Evolutionary conservation across 1,284 basidiomycete species (phyloP).

Genomic region (Fereydounia khargensis): DNA sequence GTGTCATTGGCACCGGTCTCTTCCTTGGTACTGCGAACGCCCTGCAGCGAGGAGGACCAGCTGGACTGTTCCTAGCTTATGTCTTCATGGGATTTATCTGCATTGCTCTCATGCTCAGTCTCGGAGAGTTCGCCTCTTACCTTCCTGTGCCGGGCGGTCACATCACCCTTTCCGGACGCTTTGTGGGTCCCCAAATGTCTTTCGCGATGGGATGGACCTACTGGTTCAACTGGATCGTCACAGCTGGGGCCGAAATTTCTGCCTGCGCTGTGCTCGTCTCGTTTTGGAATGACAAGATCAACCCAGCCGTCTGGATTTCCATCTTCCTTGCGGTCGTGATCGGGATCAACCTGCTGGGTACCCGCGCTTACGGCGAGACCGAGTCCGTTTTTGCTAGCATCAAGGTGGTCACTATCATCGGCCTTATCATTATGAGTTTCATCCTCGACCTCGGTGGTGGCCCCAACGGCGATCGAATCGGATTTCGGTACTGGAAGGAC

Average conservation of each 20-base stretch:
- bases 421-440: constrained; percentile 41
- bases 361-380: constrained; percentile 69
- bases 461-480: constrained; percentile 30
- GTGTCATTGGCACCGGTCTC: constrained; percentile 20
- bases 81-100: constrained; percentile 30
- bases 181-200: constrained; percentile 73
- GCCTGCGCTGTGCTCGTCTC: constrained; percentile 34
- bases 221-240: constrained; percentile 43
- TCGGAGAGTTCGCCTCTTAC: constrained; percentile 61
- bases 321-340: constrained; percentile 60
- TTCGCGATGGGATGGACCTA: constrained; percentile 66
- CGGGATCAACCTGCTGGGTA: constrained; percentile 60
- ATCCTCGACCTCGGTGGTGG: constrained; percentile 46
- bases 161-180: constrained; percentile 73
- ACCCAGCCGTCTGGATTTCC: constrained; percentile 61
- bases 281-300: constrained; percentile 59
- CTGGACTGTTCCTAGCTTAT: constrained; percentile 53
- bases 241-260: not conserved
- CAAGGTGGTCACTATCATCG: constrained; percentile 33
- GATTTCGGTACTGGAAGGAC: constrained; percentile 54
- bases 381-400: constrained; percentile 53
- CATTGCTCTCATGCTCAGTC: constrained; percentile 46
- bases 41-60: constrained; percentile 59
- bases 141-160: constrained; percentile 68
- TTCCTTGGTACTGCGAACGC: constrained; percentile 72